Percentiles rank a stretch among this genome's conserved stretches.
These are phyloP conservation scores for Fragaria vesca DNA, from an alignment of 306 rosid genomes.

Conservation along the genomic window DNA sequence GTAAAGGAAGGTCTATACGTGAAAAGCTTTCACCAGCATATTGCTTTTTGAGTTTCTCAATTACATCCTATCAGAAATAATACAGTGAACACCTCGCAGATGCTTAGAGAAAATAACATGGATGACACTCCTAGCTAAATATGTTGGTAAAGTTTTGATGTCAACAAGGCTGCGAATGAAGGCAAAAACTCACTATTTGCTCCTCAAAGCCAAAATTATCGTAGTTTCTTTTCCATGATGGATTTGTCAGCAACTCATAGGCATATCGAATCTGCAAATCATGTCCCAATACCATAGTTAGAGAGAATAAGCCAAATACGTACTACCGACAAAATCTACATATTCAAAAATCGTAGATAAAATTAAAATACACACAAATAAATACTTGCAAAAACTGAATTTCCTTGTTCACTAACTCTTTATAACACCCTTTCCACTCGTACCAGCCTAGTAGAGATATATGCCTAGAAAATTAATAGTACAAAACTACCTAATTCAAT, in stretches of 20 bases:
- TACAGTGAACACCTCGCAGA: slow-evolving; percentile 2
- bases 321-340: slow-evolving; percentile 13
- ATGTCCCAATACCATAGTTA: neutral
- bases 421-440: neutral
- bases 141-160: neutral
- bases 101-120: neutral
- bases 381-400: neutral
- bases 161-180: slow-evolving; percentile 10
- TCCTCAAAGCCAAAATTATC: slow-evolving; percentile 80
- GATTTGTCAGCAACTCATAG: slow-evolving; percentile 79
- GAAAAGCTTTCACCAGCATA: slow-evolving; percentile 57
- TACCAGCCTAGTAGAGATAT: neutral
- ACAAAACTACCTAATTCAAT: no score
- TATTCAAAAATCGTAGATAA: neutral
- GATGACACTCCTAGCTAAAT: neutral
- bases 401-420: neutral
- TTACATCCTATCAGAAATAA: slow-evolving; percentile 48
- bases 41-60: slow-evolving; percentile 58
- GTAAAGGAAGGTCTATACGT: slow-evolving; percentile 55
- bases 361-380: neutral
- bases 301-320: slow-evolving; percentile 16
- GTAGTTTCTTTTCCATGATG: slow-evolving; percentile 77
- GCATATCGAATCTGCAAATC: slow-evolving; percentile 78
- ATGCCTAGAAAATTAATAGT: no score
- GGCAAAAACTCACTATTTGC: slow-evolving; percentile 58